Percentiles rank a stretch among this genome's conserved stretches.
Conservation (phyloP, 768 basidiomycete species). For the Lyophyllum decastes region DNA sequence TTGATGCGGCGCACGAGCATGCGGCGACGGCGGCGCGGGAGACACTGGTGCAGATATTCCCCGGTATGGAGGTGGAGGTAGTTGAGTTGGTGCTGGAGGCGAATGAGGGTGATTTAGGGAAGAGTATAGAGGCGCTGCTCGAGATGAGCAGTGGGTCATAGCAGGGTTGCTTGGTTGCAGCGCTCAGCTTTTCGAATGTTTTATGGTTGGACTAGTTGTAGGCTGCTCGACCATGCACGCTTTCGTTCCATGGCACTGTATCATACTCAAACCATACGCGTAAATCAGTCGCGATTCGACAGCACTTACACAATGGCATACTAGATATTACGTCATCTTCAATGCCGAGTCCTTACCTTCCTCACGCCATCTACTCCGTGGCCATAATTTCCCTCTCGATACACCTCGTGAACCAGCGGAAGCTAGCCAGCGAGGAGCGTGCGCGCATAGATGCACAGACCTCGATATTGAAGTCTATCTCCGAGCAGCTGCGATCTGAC, state of each 20-base stretch:
- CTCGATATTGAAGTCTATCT: constrained; percentile 63
- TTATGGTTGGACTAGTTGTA: not conserved
- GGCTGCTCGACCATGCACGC: not conserved
- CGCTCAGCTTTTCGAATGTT: not conserved
- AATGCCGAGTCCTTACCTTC: constrained; percentile 45
- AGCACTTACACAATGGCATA: too few relatives aligned
- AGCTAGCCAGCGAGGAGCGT: constrained; percentile 50
- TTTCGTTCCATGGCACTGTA: not conserved
- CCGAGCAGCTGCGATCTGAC: constrained; percentile 49
- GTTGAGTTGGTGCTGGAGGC: constrained; percentile 90
- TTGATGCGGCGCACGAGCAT: constrained; percentile 74
- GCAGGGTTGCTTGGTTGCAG: not conserved
- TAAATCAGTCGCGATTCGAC: too few relatives aligned
- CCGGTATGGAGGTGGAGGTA: constrained; percentile 76
- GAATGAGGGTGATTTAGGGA: constrained; percentile 84
- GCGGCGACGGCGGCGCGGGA: constrained; percentile 71
- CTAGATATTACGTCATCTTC: constrained; percentile 17
- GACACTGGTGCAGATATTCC: constrained; percentile 90
- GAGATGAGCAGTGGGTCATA: constrained; percentile 63
- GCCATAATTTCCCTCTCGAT: constrained; percentile 69
- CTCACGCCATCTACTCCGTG: constrained; percentile 65
- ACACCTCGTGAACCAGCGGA: constrained; percentile 60
- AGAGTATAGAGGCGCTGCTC: constrained; percentile 83
- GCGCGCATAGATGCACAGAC: constrained; percentile 56
- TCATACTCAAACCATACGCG: not conserved